Base-by-base conservation (phyloP, 306 rosid genomes). In the Prunus dulcis region DNA sequence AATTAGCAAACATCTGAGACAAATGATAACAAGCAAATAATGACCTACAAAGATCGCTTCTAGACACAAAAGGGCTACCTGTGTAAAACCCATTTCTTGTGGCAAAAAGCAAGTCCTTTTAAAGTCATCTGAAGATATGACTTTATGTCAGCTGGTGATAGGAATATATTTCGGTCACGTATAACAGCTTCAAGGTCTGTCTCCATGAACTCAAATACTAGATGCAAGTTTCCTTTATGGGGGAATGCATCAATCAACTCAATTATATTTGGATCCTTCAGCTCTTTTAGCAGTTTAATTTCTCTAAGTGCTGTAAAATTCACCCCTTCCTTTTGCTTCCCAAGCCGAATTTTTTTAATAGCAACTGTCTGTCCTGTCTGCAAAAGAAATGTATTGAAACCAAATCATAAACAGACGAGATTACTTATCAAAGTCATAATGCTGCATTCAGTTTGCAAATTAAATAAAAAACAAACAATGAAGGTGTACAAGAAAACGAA, bases 121-220 rank as follows among this genome's bases (percentile, higher is more conserved):
- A 95, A 80, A 0, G 97, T 95, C 99, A 95, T 95, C 78, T 90
- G 97, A 76, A 93, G 91, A 82, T 86, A 93, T 12, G 96, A 88
- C 81, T 93, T 93, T 73, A 86, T 87, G 82, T 93, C 98, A 19
- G 93, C 97, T 3, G 98, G 94, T 45, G 98, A 90, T 64, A 93
- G 96, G 72, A 93, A 86, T 80, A 93, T 93, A 81, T 91, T 93
- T 0, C 93, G 90, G 72, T 91, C 96, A 25, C 98, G 91, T 85
- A 91, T 93, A 55, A 93, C 96, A 82, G 98, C 97, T 87, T 93
- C 98, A 15, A 93, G 97, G 85, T 93, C 98, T 7, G 97, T 93
- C 86, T 93, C 98, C 98, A 93, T 93, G 86, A 93, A 93, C 58
- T 93, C 97, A 76, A 93, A 93, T 64, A 93, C 98, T 41, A 93